Evolutionary conservation across 192 early-diverging fungal genomes (phyloP).

Genomic region (Phlyctochytrium arcticum): DNA sequence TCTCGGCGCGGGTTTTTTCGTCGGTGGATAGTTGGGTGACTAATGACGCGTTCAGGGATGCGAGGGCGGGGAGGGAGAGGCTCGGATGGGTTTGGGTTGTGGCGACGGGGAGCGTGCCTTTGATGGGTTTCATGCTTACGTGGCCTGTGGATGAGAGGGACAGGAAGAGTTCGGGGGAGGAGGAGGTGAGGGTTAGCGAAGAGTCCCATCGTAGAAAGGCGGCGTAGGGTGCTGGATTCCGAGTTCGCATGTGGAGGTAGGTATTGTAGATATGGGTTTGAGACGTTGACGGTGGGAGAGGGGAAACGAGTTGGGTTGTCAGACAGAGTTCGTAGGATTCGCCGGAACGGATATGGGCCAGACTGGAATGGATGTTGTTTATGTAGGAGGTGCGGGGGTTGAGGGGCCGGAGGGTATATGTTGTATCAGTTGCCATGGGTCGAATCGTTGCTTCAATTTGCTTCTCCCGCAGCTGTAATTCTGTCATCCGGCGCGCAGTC

Average conservation of each 20-base stretch:
- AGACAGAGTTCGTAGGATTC: constrained; percentile 96
- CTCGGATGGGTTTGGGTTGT: constrained; percentile 29
- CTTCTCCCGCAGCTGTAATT: neutral
- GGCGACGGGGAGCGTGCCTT: constrained; percentile 64
- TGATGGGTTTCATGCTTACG: constrained; percentile 95
- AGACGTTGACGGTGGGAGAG: neutral
- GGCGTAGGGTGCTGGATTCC: constrained; percentile 86
- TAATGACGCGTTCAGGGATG: no score
- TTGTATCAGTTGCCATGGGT: neutral
- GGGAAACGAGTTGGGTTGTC: constrained; percentile 67
- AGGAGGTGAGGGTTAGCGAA: constrained; percentile 42
- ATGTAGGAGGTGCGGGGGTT: constrained; percentile 49
- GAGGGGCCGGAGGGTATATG: constrained; percentile 4
- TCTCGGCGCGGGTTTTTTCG: constrained; percentile 92
- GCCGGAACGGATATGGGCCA: constrained; percentile 67
- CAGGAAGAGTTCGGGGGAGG: constrained; percentile 84
- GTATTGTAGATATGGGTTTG: constrained; percentile 41
- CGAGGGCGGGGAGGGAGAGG: no score
- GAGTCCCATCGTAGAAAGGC: constrained; percentile 61
- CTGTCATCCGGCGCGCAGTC: neutral
- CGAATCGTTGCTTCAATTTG: neutral
- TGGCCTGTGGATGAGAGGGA: constrained; percentile 35
- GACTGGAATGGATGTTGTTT: constrained; percentile 49
- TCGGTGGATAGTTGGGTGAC: constrained; percentile 53
- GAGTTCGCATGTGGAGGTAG: constrained; percentile 62